Evolutionary conservation across 495 filamentous ascomycete genomes (phyloP), one percentile per base, ranked within the genome.

Genomic region (Penicillium subrubescens): DNA sequence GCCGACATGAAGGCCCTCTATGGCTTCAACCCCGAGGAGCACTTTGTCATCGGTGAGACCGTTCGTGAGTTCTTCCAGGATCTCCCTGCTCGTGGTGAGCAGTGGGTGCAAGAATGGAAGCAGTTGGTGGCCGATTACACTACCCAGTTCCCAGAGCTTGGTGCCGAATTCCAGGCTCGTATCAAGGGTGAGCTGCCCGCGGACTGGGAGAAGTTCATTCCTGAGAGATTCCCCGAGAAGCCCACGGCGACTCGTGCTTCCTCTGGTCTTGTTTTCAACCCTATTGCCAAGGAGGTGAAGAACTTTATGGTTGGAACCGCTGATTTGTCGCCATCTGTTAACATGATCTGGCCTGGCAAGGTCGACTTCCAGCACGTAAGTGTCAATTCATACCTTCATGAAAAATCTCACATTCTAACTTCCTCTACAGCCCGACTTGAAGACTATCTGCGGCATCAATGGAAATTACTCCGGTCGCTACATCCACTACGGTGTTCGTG

Each of bases 301-400:
- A 79, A 72, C 27, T 81, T 88, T 68, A 85, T 88, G 80, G 82
- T 86, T 25, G 86, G 85, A 7, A 86, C 84, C 0, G 86, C 86
- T 5, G 86, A 89, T 67, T 73, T 89, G 19, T 80, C 84, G 0
- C 84, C 84, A 8, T 86, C 83, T 0, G 83, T 86, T 5, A 82
- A 86, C 72, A 84, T 86, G 82, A 77, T 76, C 43, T 87, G 80
- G 81, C 74, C 79, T n/a, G 80, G 70, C 21, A 84, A 83, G 65
- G 70, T 80, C 5, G 83, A 85, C 65, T 86, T 86, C 73, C 82
- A 87, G 62, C 72, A 80, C 63, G 80, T 84, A 60, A 73, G 73
- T 73, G 2, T 37, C 44, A 12, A n/a, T 11, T 39, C 10, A 4
- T n/a, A 6, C 7, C 21, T 10, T 17, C 6, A 11, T n/a, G 11